phyloP scores from a whole-genome alignment of 2,329 filamentous ascomycete genomes.

The Hypomyces rosellus region DNA sequence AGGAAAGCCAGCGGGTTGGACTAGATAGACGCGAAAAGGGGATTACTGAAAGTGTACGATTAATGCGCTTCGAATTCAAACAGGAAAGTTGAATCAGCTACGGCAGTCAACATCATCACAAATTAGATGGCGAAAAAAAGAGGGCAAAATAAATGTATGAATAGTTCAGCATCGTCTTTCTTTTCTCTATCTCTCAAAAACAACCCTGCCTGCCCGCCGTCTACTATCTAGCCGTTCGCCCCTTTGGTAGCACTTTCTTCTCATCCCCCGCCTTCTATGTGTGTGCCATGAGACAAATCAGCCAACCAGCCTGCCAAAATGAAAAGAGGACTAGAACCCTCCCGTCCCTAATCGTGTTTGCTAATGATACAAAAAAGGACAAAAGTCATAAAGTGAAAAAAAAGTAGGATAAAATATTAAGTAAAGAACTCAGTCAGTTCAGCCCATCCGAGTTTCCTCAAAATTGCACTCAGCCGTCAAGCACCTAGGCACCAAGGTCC shows the following conservation, averaged over 20 bases:
- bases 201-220: neutral
- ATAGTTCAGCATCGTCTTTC: neutral
- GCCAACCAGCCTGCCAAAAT: neutral
- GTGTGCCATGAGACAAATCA: neutral
- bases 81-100: too few species aligned
- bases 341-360: neutral
- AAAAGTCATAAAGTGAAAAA: neutral
- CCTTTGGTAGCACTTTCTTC: too few species aligned
- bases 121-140: neutral
- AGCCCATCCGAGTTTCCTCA: neutral
- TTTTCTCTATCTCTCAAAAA: neutral
- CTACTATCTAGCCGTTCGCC: neutral
- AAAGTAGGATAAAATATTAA: conserved; percentile 4
- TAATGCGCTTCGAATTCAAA: too few species aligned
- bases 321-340: neutral
- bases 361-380: neutral
- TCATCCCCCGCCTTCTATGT: too few species aligned
- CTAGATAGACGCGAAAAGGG: too few species aligned
- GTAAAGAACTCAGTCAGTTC: neutral
- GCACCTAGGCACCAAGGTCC: neutral
- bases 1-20: neutral
- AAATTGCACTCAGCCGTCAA: too few species aligned
- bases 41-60: too few species aligned
- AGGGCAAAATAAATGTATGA: neutral
- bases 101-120: neutral